phyloP scores from a whole-genome alignment of 192 early-diverging fungal genomes.

The Rhizophlyctis rosea region DNA sequence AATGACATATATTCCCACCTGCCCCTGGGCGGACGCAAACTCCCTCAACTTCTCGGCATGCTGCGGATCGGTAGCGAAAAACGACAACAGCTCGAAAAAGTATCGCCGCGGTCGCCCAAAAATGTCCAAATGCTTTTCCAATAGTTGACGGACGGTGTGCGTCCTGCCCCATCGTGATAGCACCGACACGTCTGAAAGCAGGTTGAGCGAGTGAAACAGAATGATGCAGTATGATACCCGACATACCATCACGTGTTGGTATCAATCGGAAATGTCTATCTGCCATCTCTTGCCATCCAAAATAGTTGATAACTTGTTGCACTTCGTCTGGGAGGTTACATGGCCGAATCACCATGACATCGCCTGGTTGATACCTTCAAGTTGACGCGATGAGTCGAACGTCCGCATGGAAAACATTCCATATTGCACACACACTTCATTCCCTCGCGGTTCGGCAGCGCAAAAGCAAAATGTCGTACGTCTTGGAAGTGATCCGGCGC shows the following conservation, averaged over 20 bases:
- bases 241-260: constrained; percentile 46
- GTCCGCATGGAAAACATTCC: too few relatives aligned
- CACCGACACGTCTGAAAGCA: constrained; percentile 37
- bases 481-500: constrained; percentile 83
- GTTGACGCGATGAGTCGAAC: too few relatives aligned
- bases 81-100: constrained; percentile 85
- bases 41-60: constrained; percentile 82
- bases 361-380: constrained; percentile 77
- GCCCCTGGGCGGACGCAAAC: constrained; percentile 71
- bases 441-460: constrained; percentile 11
- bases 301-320: constrained; percentile 59
- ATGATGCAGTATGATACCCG: constrained; percentile 3
- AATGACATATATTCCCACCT: constrained; percentile 49
- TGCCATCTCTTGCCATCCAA: constrained; percentile 66
- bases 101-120: constrained; percentile 81
- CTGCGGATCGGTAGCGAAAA: constrained; percentile 63
- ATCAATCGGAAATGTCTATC: constrained; percentile 58
- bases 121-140: constrained; percentile 76
- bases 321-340: constrained; percentile 71
- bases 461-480: constrained; percentile 79
- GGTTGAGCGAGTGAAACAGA: background rate
- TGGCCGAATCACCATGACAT: constrained; percentile 75
- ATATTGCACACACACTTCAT: too few relatives aligned
- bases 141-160: constrained; percentile 73
- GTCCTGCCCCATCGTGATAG: constrained; percentile 49